Conservation (phyloP, 2,329 filamentous ascomycete genomes). For the Sphaceloma murrayae region DNA sequence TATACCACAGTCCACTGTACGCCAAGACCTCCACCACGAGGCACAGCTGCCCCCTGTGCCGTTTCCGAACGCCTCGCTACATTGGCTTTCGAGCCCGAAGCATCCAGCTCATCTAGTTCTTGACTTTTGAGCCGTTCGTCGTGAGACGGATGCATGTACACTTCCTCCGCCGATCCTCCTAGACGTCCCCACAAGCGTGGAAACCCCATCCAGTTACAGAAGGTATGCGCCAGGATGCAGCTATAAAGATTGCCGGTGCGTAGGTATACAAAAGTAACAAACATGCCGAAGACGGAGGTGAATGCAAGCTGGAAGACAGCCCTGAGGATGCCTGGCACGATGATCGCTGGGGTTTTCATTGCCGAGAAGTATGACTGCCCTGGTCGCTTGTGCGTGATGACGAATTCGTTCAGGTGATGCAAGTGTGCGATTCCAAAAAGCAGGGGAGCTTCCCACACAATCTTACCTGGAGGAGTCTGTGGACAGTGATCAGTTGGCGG, state of each 20-base stretch:
- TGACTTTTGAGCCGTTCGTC: conserved; percentile 24
- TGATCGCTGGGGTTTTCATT: conserved; percentile 29
- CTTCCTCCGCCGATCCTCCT: conserved; percentile 38
- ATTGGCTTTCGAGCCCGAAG: conserved; percentile 28
- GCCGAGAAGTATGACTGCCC: conserved; percentile 27
- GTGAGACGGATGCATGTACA: conserved; percentile 23
- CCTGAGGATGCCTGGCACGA: conserved; percentile 45
- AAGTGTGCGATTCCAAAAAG: conserved; percentile 90
- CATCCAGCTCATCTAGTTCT: conserved; percentile 18
- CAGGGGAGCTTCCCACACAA: conserved; percentile 73
- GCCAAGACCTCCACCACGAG: conserved; percentile 28
- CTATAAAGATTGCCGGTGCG: conserved; percentile 73
- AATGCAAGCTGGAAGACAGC: conserved; percentile 79
- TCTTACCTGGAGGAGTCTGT: conserved; percentile 34
- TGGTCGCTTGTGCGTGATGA: conserved; percentile 64
- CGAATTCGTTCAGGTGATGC: conserved; percentile 94
- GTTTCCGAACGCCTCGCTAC: conserved; percentile 26
- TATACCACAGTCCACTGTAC: conserved; percentile 65
- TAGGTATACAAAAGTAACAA: conserved; percentile 79
- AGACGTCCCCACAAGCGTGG: conserved; percentile 78
- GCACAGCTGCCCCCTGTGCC: conserved; percentile 28
- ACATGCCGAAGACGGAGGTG: conserved; percentile 88
- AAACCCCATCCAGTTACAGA: conserved; percentile 88
- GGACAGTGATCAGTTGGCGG: conserved; percentile 14
- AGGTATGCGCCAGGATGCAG: conserved; percentile 67